Evolutionary conservation across 2,329 filamentous ascomycete genomes (phyloP), one percentile per base, ranked within the genome.

Genomic region (Albifimbria verrucaria): DNA sequence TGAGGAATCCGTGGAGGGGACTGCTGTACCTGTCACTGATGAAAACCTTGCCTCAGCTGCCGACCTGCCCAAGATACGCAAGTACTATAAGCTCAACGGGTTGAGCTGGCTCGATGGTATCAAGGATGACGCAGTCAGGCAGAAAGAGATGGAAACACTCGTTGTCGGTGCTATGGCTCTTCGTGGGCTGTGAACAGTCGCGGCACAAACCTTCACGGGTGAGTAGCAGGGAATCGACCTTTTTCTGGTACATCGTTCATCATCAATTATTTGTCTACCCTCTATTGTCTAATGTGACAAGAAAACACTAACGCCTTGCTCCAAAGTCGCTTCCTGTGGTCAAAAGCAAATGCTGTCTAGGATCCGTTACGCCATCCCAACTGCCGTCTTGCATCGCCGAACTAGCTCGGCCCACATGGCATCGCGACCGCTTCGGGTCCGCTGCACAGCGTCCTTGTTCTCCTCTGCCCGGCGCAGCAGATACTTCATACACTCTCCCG

Each of bases 401-500:
- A 77, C 72, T 46, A 89, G 60, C 71, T 90, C 87, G 1, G 64
- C 65, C 65, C 78, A 79, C 76, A 89, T 83, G 9, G 86, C 85
- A 62, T 85, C 76, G 17, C 85, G 76, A 9, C 83, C 85, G 47
- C 78, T 78, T 56, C 71, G 76, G 23, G 87, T 90, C 53, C 87
- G 71, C 65, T 81, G 74, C 44, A 89, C 80, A 3, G 87, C 86
- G 58, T 89, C 87, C 58, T 80, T 80, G 72, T 92, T 92, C 77
- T 92, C 89, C 46, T 91, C 78, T 2, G 72, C 72, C 10, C 72
- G 69, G 21, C 74, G 69, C 28, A 89, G 72, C 46, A 96, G 75
- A 68, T 94, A 96, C 69, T 92, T 91, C 77, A 96, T 83, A 70
- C 92, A 96, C 74, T 96, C 90, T 53, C 83, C 82, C 1, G 84